Evolutionary conservation across 2,329 filamentous ascomycete genomes (phyloP), one percentile per base, ranked within the genome.

Genomic region (Claviceps lovelessii): DNA sequence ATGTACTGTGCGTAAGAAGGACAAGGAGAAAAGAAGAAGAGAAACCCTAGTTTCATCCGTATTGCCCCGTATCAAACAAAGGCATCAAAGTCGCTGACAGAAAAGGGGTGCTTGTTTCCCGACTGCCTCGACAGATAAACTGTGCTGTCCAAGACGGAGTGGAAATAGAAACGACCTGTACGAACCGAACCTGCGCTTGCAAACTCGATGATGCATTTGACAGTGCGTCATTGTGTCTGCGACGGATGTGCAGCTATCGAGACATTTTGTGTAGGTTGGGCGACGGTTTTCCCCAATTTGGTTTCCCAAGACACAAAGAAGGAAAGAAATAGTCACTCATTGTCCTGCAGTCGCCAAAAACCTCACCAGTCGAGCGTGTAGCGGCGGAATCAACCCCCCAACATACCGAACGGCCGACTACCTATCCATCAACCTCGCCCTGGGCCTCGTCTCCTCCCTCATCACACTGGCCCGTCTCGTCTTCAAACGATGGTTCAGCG

Each of bases 381-480:
- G 28, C 19, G 51, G 46, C 47, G 5, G 8, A 17, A 29, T 9
- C 17, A 11, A 31, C 9, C 39, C 28, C 3, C n/a, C 3, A 35
- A 17, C 49, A 37, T 45, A 52, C 29, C 47, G 35, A 31, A n/a
- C 54, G 4, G 10, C 3, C 37, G 39, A 45, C 17, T 53, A 56
- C 17, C 37, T 53, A 9, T 46, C 15, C 28, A 7, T 50, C 29
- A 56, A 56, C 42, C 13, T 53, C 37, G 23, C 35, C n/a, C 51
- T 56, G 4, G 47, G 47, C 39, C 41, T 73, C 5, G 64, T 68
- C 9, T 66, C 60, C 55, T 59, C 66, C 56, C 68, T 73, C 56
- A 62, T 72, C 31, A 60, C 68, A 13, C 59, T 70, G 19, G 39
- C 47, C 5, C 71, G 73, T 47, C 62, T 73, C 5, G 59, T 59